Conservation (phyloP, 2,329 filamentous ascomycete genomes). For the Talaromyces sp. region DNA sequence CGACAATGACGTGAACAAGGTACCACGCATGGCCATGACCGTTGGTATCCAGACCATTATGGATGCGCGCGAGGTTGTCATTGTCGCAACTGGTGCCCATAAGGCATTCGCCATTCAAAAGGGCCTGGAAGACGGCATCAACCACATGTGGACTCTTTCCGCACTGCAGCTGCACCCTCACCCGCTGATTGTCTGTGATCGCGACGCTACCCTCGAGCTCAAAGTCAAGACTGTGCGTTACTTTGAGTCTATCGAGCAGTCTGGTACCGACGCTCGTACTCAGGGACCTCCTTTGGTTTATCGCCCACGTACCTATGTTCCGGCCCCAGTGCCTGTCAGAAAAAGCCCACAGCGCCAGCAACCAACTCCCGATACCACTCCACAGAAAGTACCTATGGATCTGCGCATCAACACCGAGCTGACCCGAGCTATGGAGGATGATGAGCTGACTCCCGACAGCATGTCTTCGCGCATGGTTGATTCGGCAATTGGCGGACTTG, state of each 20-base stretch:
- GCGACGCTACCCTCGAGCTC: slow-evolving; percentile 73
- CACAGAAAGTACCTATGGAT: slow-evolving; percentile 40
- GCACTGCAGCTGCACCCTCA: slow-evolving; percentile 78
- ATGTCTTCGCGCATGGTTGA: slow-evolving; percentile 53
- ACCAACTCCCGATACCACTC: slow-evolving; percentile 30
- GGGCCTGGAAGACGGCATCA: slow-evolving; percentile 79
- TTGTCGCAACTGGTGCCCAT: slow-evolving; percentile 79
- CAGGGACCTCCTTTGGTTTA: slow-evolving; percentile 48
- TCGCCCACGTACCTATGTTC: slow-evolving; percentile 40
- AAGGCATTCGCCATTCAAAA: slow-evolving; percentile 79
- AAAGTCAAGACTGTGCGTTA: slow-evolving; percentile 76
- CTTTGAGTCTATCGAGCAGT: slow-evolving; percentile 71
- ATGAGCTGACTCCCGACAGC: slow-evolving; percentile 52
- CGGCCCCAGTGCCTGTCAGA: slow-evolving; percentile 30
- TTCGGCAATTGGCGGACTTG: slow-evolving; percentile 47
- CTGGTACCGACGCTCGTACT: slow-evolving; percentile 54
- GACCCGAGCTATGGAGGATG: slow-evolving; percentile 39
- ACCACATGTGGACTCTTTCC: slow-evolving; percentile 90
- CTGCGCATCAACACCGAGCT: slow-evolving; percentile 50
- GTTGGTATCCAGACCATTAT: slow-evolving; percentile 83
- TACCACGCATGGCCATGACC: slow-evolving; percentile 80
- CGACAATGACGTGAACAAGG: slow-evolving; percentile 69
- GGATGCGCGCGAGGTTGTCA: slow-evolving; percentile 78
- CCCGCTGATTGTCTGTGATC: slow-evolving; percentile 80
- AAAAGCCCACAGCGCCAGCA: slow-evolving; percentile 25